Percentiles rank a stretch among this genome's conserved stretches.
Conservation (phyloP, 306 rosid species). For the Cyclanthera cordifolia region DNA sequence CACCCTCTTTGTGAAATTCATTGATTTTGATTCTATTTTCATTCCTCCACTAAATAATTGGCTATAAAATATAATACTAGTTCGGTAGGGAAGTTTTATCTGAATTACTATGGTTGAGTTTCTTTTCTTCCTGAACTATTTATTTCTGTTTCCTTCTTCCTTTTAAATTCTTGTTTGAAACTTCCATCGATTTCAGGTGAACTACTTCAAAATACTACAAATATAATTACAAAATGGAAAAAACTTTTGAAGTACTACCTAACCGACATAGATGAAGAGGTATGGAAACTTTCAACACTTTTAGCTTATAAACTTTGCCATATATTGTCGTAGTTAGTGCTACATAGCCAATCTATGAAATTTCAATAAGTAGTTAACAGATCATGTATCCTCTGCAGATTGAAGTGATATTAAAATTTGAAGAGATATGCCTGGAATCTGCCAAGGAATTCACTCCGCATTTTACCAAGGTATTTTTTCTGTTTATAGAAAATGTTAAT, state of each 20-base stretch:
- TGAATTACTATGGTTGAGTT: background rate
- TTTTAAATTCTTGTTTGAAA: background rate
- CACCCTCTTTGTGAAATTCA: background rate
- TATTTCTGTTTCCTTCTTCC: background rate
- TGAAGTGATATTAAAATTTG: slow-evolving; percentile 79
- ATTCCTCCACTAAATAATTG: background rate
- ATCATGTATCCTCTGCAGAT: slow-evolving; percentile 36
- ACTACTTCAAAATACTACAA: slow-evolving; percentile 41
- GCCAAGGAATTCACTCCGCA: slow-evolving; percentile 57
- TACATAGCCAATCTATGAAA: background rate
- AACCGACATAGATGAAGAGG: slow-evolving; percentile 80
- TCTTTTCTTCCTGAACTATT: background rate
- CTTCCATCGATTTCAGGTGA: slow-evolving; percentile 32
- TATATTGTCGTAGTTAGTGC: background rate
- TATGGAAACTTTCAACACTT: slow-evolving; percentile 12
- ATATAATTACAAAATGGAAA: slow-evolving; percentile 53
- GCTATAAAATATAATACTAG: background rate
- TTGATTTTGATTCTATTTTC: background rate
- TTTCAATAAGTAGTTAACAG: background rate
- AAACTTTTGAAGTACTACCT: slow-evolving; percentile 60
- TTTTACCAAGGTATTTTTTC: slow-evolving; percentile 49
- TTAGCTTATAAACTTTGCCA: background rate
- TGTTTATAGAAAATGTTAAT: background rate
- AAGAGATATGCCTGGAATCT: slow-evolving; percentile 88
- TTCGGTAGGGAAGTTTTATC: background rate